These are phyloP conservation scores for Nasturtium officinale DNA, from an alignment of 345 rosid genomes.

Conservation along the genomic window DNA sequence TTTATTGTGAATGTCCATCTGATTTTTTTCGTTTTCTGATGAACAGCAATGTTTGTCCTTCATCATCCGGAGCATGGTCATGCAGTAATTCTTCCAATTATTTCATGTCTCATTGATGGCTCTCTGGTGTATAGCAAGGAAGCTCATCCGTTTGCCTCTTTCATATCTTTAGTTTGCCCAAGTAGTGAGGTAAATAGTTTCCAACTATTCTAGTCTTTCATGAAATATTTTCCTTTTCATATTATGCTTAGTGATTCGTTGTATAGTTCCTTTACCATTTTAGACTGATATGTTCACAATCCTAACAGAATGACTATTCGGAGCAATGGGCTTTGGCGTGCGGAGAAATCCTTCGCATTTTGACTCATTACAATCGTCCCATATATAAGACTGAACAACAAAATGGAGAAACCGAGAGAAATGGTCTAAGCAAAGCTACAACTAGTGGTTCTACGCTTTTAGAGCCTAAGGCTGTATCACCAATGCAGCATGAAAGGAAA, in stretches of 20 bases:
- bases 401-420: conserved; percentile 59
- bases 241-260: background rate
- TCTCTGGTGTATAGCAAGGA: conserved; percentile 74
- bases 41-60: conserved; percentile 92
- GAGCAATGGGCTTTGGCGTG: conserved; percentile 99
- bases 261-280: background rate
- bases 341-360: conserved; percentile 89
- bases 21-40: conserved; percentile 37
- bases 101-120: conserved; percentile 90
- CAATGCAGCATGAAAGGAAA: conserved; percentile 71
- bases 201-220: conserved; percentile 14
- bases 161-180: conserved; percentile 87
- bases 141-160: conserved; percentile 87
- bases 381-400: conserved; percentile 71
- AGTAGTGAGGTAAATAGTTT: conserved; percentile 62
- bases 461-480: conserved; percentile 49
- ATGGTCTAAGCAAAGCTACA: conserved; percentile 51
- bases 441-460: conserved; percentile 49
- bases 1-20: conserved; percentile 19
- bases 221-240: background rate
- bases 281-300: conserved; percentile 19
- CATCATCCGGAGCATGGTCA: conserved; percentile 99
- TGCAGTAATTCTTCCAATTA: conserved; percentile 92
- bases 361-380: conserved; percentile 99
- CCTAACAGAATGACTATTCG: conserved; percentile 80